A percentile compares a stretch with the other conserved stretches of the same genome.
phyloP scores from a whole-genome alignment of 2,329 filamentous ascomycete genomes.

The Zopfia rhizophila region DNA sequence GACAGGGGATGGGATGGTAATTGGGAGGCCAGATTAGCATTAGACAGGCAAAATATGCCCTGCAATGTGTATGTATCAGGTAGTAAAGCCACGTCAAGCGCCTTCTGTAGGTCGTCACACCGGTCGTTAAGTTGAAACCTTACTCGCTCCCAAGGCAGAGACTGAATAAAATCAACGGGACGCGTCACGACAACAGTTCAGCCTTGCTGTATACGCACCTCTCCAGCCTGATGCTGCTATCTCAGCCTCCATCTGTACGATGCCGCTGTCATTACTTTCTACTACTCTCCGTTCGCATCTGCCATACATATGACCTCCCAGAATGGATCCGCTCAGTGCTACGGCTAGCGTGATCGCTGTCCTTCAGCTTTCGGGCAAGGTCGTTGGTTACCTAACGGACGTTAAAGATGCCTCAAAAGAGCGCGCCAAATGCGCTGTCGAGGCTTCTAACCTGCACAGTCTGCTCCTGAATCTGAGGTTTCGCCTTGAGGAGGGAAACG shows the following conservation, averaged over 20 bases:
- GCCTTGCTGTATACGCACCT: constrained; percentile 14
- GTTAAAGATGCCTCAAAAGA: constrained; percentile 36
- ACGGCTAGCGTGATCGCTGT: constrained; percentile 32
- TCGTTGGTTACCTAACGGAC: constrained; percentile 28
- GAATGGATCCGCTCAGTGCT: constrained; percentile 26
- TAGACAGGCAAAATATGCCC: no score
- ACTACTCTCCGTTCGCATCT: constrained; percentile 7
- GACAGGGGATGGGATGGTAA: no score
- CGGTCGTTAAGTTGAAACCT: no score
- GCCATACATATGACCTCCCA: neutral
- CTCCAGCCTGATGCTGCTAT: no score
- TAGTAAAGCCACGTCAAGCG: no score
- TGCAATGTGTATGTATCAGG: no score
- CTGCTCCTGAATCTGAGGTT: constrained; percentile 31
- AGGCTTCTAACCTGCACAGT: constrained; percentile 29
- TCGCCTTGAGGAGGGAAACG: constrained; percentile 24
- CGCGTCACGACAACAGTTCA: constrained; percentile 12
- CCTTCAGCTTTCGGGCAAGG: constrained; percentile 28
- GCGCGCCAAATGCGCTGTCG: constrained; percentile 19
- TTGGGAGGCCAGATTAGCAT: no score
- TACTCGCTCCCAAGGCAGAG: no score
- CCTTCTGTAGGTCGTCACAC: no score
- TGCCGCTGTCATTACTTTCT: constrained; percentile 11
- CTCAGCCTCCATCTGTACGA: no score
- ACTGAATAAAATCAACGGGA: no score